Conservation (phyloP, 176 grass and related monocot species). For the Zoysia japonica region DNA sequence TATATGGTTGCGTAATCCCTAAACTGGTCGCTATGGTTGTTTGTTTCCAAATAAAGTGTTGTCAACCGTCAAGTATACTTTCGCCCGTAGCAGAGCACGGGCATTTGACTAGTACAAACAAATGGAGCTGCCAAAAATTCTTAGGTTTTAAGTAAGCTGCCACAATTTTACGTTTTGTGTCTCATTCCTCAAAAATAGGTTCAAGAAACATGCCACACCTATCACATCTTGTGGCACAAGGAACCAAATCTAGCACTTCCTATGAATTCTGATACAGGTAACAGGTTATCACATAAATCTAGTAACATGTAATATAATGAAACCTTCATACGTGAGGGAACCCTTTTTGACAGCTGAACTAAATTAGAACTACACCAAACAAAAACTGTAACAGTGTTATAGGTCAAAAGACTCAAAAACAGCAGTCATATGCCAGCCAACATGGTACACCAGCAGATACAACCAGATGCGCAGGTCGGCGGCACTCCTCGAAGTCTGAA, state of each 20-base stretch:
- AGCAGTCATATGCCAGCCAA: neutral
- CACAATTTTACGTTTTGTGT: neutral
- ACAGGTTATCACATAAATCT: conserved; percentile 2
- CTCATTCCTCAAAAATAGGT: neutral
- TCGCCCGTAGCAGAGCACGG: no score
- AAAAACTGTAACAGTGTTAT: neutral
- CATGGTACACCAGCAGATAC: neutral
- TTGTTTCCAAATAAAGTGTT: no score
- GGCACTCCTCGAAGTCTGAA: neutral
- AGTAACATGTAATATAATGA: neutral
- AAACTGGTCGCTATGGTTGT: no score
- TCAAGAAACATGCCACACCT: neutral
- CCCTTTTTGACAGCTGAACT: neutral
- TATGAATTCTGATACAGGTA: conserved; percentile 1
- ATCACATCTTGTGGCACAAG: neutral
- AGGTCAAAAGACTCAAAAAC: neutral
- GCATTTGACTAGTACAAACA: neutral
- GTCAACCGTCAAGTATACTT: no score
- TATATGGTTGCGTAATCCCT: no score
- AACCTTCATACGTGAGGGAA: neutral
- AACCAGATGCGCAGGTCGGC: neutral
- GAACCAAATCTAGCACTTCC: conserved; percentile 9
- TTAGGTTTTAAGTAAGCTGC: neutral
- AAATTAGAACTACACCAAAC: neutral
- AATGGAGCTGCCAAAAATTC: neutral